Evolutionary conservation across 1,139 yeast genomes (phyloP).

Genomic region (Arxiozyma heterogenica): DNA sequence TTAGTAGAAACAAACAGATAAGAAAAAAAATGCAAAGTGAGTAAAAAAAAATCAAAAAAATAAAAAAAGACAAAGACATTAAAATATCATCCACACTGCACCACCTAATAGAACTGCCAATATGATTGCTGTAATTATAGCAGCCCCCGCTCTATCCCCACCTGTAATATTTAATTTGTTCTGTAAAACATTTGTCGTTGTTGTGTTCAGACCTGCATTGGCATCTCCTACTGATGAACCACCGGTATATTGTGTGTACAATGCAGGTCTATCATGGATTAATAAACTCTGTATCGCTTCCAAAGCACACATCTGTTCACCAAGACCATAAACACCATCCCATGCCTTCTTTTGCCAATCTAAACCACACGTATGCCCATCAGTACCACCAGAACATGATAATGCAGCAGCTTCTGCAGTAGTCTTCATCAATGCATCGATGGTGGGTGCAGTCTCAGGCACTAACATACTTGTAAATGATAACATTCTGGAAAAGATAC

Average conservation of each 20-base stretch:
- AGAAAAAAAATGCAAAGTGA: no score
- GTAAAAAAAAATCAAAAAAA: no score
- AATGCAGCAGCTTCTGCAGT: slow-evolving; percentile 61
- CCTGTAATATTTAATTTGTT: slow-evolving; percentile 40
- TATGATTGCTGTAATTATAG: slow-evolving; percentile 69
- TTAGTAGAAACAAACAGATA: not conserved
- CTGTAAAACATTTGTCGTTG: slow-evolving; percentile 32
- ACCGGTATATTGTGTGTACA: slow-evolving; percentile 38
- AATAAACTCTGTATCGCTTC: slow-evolving; percentile 51
- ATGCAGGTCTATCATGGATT: slow-evolving; percentile 33
- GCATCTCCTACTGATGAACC: slow-evolving; percentile 40
- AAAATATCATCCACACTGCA: slow-evolving; percentile 64
- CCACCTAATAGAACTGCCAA: slow-evolving; percentile 52
- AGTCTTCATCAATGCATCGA: slow-evolving; percentile 35
- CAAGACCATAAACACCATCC: slow-evolving; percentile 65
- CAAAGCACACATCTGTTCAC: slow-evolving; percentile 70
- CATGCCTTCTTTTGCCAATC: slow-evolving; percentile 48
- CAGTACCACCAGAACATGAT: slow-evolving; percentile 65
- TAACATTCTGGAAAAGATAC: slow-evolving; percentile 48
- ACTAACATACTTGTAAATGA: slow-evolving; percentile 43
- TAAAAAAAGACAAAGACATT: no score
- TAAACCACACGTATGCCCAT: slow-evolving; percentile 70
- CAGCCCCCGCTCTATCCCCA: slow-evolving; percentile 80
- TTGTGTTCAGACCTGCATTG: slow-evolving; percentile 35
- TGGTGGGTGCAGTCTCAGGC: slow-evolving; percentile 38